These are phyloP conservation scores for Crassisporium funariophilum DNA, from an alignment of 768 basidiomycete species.

Conservation along the genomic window DNA sequence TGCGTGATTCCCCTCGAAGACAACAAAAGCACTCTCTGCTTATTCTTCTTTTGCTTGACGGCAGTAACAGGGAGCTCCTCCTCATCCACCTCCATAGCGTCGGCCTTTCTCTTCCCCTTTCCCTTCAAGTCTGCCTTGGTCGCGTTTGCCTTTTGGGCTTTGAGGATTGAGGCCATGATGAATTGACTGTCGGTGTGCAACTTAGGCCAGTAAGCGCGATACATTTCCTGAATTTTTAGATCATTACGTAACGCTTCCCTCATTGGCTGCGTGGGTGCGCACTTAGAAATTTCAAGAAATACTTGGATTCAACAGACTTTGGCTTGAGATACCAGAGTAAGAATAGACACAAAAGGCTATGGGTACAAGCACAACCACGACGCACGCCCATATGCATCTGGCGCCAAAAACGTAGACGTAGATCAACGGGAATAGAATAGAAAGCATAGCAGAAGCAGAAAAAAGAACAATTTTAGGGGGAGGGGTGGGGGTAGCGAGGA, in stretches of 20 bases:
- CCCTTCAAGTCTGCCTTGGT: constrained; percentile 48
- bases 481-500: background rate
- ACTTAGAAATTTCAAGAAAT: no score
- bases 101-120: constrained; percentile 70
- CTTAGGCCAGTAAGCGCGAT: no score
- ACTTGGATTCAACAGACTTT: no score
- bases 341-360: constrained; percentile 18
- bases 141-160: constrained; percentile 61
- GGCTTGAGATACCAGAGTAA: background rate
- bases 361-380: constrained; percentile 22
- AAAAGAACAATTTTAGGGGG: background rate
- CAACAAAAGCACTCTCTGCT: constrained; percentile 91
- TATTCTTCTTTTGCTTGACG: constrained; percentile 74
- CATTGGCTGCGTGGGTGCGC: no score
- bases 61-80: constrained; percentile 28
- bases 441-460: constrained; percentile 4
- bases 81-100: constrained; percentile 51
- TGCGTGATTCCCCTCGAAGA: constrained; percentile 94
- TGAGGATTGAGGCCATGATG: constrained; percentile 68
- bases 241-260: no score
- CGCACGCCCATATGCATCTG: constrained; percentile 18
- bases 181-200: no score
- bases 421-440: background rate
- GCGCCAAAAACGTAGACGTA: constrained; percentile 6
- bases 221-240: no score